Evolutionary conservation across 768 basidiomycete genomes (phyloP), one percentile per base, ranked within the genome.

Genomic region (Suillus cothurnatus): DNA sequence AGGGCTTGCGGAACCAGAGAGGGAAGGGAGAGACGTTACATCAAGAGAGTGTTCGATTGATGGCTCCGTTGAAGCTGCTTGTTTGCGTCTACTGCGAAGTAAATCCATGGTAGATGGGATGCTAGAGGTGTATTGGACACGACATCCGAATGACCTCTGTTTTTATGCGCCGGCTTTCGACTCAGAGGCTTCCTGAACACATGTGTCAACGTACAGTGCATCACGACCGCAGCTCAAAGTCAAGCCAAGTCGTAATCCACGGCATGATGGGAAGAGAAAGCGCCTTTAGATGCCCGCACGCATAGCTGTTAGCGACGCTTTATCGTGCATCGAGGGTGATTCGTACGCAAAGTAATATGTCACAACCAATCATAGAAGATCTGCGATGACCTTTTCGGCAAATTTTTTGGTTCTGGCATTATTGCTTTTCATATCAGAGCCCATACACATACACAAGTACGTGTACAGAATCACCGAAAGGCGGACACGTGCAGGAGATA

Each of bases 1-100:
- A 58, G 57, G 38, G 36, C 36, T 39, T 9, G 23, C 15, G 23
- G 56, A 57, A 57, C n/a, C 14, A 57, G 56, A 36, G 23, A 57
- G 36, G 8, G n/a, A 34, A 17, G 56, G 34, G 23, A 57, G 15
- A 38, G 56, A 67, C 21, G 9, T 41, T 12, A 57, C 71, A 23
- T 57, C 36, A 23, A 36, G 8, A 38, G 56, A 57, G n/a, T n/a
- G 36, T 5, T 34, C 34, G n/a, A 19, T 11, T 2, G 56, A 57
- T 7, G 56, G 21, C 21, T 31, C 28, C 9, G 52, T 32, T 5
- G 52, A 31, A 4, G 17, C 52, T 31, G 36, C 38, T 58, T 38
- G 57, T 58, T 38, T 58, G 23, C 36, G 23, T 58, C 57, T 19
- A 58, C 38, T 57, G 56, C n/a, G 56, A n/a, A 36, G 34, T 26